A percentile compares a stretch with the other conserved stretches of the same genome.
These are phyloP conservation scores for Nitzschia palea DNA, from an alignment of 108 stramenopile genomes.

Conservation along the genomic window DNA sequence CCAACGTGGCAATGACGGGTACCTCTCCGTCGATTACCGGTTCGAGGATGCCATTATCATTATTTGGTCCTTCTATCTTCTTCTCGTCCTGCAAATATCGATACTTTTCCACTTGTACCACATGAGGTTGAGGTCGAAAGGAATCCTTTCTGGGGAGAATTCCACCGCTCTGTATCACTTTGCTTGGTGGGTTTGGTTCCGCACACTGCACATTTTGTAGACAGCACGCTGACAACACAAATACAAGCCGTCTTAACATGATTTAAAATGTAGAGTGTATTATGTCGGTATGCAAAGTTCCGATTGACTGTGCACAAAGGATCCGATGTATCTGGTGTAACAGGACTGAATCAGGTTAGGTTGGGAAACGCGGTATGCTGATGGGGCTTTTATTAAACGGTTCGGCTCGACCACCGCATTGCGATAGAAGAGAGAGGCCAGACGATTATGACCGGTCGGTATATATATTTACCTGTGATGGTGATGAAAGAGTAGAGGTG, in stretches of 20 bases:
- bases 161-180: background rate
- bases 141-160: background rate
- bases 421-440: too few species aligned
- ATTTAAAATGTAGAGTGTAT: too few species aligned
- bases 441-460: too few species aligned
- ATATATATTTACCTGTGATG: too few species aligned
- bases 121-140: conserved; percentile 3
- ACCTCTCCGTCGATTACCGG: background rate
- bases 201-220: background rate
- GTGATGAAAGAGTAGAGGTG: too few species aligned
- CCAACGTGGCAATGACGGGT: too few species aligned
- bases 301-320: too few species aligned
- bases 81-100: background rate
- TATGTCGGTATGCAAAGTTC: too few species aligned
- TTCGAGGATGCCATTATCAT: background rate
- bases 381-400: too few species aligned
- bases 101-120: background rate
- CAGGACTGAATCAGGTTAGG: background rate
- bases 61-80: background rate
- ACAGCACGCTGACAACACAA: background rate
- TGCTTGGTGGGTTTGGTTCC: background rate
- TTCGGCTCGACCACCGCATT: too few species aligned
- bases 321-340: too few species aligned
- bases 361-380: too few species aligned
- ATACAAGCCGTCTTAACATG: background rate